These are phyloP conservation scores for Ilex paraguariensis DNA, from an alignment of 305 asterid species.

Conservation along the genomic window DNA sequence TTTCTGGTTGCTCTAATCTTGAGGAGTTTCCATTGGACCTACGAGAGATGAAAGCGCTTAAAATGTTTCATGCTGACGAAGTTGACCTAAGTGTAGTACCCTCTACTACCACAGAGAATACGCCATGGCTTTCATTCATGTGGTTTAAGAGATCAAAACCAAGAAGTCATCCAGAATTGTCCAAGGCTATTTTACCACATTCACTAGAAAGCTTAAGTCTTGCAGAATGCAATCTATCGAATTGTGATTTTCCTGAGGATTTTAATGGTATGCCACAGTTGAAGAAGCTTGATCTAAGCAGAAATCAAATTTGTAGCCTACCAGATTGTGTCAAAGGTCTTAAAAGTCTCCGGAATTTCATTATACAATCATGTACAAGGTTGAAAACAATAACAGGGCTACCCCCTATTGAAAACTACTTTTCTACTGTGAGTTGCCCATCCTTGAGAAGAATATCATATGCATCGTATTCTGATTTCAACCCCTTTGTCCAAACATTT, in stretches of 20 bases:
- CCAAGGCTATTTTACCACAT: slow-evolving; percentile 3
- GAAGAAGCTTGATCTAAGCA: slow-evolving; percentile 11
- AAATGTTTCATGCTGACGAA: background rate
- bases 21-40: background rate
- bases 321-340: slow-evolving; percentile 17
- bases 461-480: slow-evolving; percentile 9
- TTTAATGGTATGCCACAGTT: slow-evolving; percentile 9
- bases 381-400: slow-evolving; percentile 17
- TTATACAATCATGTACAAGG: slow-evolving; percentile 11
- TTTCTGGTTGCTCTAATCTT: slow-evolving; percentile 12
- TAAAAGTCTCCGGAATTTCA: slow-evolving; percentile 10
- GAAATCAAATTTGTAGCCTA: slow-evolving; percentile 14
- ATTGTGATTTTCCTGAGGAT: slow-evolving; percentile 11
- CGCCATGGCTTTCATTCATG: too few species aligned
- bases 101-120: background rate
- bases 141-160: background rate
- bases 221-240: slow-evolving; percentile 15
- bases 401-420: slow-evolving; percentile 7
- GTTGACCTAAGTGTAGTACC: background rate
- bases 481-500: slow-evolving; percentile 4
- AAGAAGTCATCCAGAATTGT: slow-evolving; percentile 4
- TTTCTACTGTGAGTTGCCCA: slow-evolving; percentile 12
- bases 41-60: slow-evolving; percentile 4
- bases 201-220: slow-evolving; percentile 15
- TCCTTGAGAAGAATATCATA: slow-evolving; percentile 15